Conservation (phyloP, 2,329 filamentous ascomycete species). For the Drechslerella dactyloides region DNA sequence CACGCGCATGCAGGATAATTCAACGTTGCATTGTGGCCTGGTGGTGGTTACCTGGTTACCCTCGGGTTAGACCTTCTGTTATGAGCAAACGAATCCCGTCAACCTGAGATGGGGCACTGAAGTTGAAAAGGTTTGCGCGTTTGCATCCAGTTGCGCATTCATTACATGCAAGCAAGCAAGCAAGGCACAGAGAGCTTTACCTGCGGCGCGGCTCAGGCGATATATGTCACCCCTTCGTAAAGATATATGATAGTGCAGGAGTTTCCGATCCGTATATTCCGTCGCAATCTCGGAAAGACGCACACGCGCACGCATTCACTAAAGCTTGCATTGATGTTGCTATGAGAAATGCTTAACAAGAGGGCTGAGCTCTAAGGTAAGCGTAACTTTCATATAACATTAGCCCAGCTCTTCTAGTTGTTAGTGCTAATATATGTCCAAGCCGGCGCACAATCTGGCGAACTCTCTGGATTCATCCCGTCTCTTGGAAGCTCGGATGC, state of each 20-base stretch:
- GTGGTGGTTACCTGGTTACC: neutral
- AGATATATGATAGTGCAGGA: neutral
- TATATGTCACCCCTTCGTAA: no score
- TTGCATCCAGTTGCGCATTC: neutral
- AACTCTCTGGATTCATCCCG: neutral
- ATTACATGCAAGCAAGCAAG: neutral
- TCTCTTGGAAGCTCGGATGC: neutral
- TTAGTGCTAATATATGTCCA: conserved; percentile 10
- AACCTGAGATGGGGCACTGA: neutral
- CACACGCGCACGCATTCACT: no score
- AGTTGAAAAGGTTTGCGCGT: neutral
- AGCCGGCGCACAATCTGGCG: neutral
- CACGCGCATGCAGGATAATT: neutral
- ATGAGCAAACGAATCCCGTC: neutral
- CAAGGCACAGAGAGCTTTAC: no score
- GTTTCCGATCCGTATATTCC: neutral
- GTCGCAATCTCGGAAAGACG: no score
- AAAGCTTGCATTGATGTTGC: conserved; percentile 6
- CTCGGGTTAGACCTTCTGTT: neutral
- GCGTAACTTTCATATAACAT: conserved; percentile 14
- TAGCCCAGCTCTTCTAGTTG: conserved; percentile 12
- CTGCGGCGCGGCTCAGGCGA: no score
- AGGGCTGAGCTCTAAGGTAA: conserved; percentile 32
- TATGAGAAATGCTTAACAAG: conserved; percentile 8
- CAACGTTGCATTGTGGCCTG: neutral